A percentile compares a stretch with the other conserved stretches of the same genome.
These are phyloP conservation scores for Sonneratia alba DNA, from an alignment of 345 rosid genomes.

Conservation along the genomic window DNA sequence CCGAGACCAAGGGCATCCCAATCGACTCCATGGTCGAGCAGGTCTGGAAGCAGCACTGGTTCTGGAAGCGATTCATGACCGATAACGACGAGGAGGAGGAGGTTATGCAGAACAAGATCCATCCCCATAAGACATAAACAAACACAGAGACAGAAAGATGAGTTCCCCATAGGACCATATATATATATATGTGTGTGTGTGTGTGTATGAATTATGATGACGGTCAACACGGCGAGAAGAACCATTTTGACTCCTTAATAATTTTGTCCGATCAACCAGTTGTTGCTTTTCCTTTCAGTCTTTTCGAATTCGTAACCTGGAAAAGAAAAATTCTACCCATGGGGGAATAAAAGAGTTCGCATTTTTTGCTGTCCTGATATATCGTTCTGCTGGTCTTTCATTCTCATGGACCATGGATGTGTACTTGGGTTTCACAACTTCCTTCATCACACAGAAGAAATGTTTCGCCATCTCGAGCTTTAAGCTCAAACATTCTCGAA, in stretches of 20 bases:
- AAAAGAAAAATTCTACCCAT: neutral
- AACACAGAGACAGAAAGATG: neutral
- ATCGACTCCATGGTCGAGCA: constrained; percentile 52
- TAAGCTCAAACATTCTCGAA: too few relatives aligned
- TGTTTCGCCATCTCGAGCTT: too few relatives aligned
- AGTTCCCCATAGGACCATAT: neutral
- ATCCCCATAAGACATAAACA: neutral
- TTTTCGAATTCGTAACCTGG: neutral
- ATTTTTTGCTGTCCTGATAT: neutral
- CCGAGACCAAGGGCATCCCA: constrained; percentile 56
- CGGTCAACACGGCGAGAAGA: neutral
- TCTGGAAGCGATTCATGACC: constrained; percentile 35
- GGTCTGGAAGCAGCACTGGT: constrained; percentile 44
- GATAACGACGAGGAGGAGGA: neutral
- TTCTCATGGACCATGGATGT: too few relatives aligned
- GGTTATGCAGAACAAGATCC: neutral
- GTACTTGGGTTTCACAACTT: too few relatives aligned
- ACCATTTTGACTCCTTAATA: neutral
- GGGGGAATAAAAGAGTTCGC: neutral
- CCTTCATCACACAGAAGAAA: too few relatives aligned
- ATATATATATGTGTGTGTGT: too few relatives aligned
- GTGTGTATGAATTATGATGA: neutral
- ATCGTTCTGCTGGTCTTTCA: too few relatives aligned
- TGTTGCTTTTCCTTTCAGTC: neutral
- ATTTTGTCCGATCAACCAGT: neutral